Conservation (phyloP, 1,139 yeast genomes). For the Debaryomyces nepalensis region DNA sequence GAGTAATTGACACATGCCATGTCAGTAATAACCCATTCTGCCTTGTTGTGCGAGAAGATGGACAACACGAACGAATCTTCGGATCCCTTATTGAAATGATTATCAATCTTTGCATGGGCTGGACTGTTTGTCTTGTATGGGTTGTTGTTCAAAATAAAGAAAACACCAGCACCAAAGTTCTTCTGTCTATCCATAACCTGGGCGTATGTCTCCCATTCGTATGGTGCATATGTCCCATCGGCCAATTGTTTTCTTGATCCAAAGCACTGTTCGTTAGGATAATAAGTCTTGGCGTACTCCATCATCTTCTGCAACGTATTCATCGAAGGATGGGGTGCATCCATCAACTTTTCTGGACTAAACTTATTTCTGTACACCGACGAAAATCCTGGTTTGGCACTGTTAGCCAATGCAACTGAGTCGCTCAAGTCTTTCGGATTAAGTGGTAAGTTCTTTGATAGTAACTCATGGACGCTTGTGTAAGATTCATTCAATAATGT, state of each 20-base stretch:
- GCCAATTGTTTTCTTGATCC: conserved; percentile 51
- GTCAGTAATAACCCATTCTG: conserved; percentile 46
- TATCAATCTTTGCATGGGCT: conserved; percentile 31
- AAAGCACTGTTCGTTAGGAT: conserved; percentile 48
- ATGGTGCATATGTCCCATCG: conserved; percentile 50
- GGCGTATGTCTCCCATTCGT: conserved; percentile 52
- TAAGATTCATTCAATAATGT: conserved; percentile 14
- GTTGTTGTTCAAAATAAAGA: conserved; percentile 53
- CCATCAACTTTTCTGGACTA: conserved; percentile 42
- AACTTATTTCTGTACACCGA: conserved; percentile 54
- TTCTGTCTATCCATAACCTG: conserved; percentile 46
- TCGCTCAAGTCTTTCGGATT: conserved; percentile 15
- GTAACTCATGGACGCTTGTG: conserved; percentile 12
- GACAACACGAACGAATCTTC: conserved; percentile 38
- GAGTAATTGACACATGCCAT: conserved; percentile 42
- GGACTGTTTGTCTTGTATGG: conserved; percentile 37
- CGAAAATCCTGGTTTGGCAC: conserved; percentile 55
- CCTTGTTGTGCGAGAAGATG: conserved; percentile 40
- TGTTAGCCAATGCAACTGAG: conserved; percentile 48
- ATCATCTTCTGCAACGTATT: conserved; percentile 56
- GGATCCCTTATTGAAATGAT: conserved; percentile 28
- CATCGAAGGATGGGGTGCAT: conserved; percentile 53
- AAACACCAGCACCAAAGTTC: conserved; percentile 67
- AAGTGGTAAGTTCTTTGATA: conserved; percentile 20
- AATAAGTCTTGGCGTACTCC: conserved; percentile 39